Base-by-base conservation (phyloP, 805 yeast species). In the Lachancea waltii region DNA sequence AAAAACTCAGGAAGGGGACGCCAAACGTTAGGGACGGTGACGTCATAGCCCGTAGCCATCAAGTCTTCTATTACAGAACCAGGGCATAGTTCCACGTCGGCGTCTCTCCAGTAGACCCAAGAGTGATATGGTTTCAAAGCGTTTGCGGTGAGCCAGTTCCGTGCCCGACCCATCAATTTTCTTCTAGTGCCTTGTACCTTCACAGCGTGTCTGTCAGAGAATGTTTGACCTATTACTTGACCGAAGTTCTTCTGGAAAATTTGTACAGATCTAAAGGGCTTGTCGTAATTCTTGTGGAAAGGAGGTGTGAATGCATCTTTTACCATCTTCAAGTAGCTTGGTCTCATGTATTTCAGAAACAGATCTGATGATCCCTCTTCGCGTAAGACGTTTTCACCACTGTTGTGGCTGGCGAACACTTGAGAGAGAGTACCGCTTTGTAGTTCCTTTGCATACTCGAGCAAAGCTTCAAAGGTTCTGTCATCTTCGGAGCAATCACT, bases 21-120 rank as follows among this genome's bases (percentile, higher is more conserved):
- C 98, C 98, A 92, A 23, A 92, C 96, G 54, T 92, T 86, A 20
- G 86, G 95, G 27, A 81, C 72, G 58, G 84, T 69, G 11, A 84
- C 82, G 53, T 84, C 95, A 54, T 70, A 79, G 46, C 74, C 72
- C 45, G 67, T 68, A 45, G 72, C 70, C 90, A 84, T 83, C 62
- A 84, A 65, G 52, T 73, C 79, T 59, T 84, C 79, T 44, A 84
- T 74, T 34, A 84, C 80, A 29, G 79, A 69, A 5, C 85, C 86
- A 0, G 90, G 89, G 48, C 84, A 77, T n/a, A 82, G 69, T 53
- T 84, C 95, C 35, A 84, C 78, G 54, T 84, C 95, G 1, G 77
- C 92, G 59, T 84, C 95, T 65, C 95, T 70, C 95, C 95, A 84
- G 55, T 83, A 83, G 9, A 84, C 90, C 95, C 95, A 84, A 1